Conservation (phyloP, 768 basidiomycete species). For the Obba rivulosa region DNA sequence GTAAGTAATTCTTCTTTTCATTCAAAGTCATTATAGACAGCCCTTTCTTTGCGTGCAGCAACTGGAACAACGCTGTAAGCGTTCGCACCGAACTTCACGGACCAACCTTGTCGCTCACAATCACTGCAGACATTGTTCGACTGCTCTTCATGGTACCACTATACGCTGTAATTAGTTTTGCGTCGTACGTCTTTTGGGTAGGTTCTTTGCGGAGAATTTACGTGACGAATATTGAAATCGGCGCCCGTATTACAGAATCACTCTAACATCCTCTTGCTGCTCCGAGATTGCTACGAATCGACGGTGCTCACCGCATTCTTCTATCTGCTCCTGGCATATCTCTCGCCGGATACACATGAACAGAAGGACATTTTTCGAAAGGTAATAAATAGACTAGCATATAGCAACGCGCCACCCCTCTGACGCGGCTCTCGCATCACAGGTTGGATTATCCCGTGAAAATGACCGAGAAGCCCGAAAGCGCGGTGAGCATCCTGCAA, state of each 20-base stretch:
- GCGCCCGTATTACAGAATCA: constrained; percentile 40
- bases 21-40: neutral
- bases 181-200: constrained; percentile 71
- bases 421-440: neutral
- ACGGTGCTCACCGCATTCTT: constrained; percentile 75
- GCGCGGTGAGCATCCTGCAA: constrained; percentile 40
- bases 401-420: neutral
- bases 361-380: constrained; percentile 58
- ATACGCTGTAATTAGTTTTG: constrained; percentile 62
- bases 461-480: constrained; percentile 39
- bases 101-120: constrained; percentile 2
- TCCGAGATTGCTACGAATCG: constrained; percentile 74
- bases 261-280: constrained; percentile 60
- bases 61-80: constrained; percentile 62
- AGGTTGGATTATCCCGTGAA: constrained; percentile 50
- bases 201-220: constrained; percentile 7
- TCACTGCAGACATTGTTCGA: constrained; percentile 56
- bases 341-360: constrained; percentile 56
- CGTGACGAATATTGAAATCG: neutral
- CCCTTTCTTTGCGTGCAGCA: constrained; percentile 35
- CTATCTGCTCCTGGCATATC: constrained; percentile 66
- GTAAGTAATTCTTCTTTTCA: constrained; percentile 32
- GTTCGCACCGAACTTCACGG: neutral
- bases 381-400: no score
- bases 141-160: constrained; percentile 76